A percentile compares a stretch with the other conserved stretches of the same genome.
These are phyloP conservation scores for Codiaeum variegatum DNA, from an alignment of 441 rosid genomes.

Conservation along the genomic window DNA sequence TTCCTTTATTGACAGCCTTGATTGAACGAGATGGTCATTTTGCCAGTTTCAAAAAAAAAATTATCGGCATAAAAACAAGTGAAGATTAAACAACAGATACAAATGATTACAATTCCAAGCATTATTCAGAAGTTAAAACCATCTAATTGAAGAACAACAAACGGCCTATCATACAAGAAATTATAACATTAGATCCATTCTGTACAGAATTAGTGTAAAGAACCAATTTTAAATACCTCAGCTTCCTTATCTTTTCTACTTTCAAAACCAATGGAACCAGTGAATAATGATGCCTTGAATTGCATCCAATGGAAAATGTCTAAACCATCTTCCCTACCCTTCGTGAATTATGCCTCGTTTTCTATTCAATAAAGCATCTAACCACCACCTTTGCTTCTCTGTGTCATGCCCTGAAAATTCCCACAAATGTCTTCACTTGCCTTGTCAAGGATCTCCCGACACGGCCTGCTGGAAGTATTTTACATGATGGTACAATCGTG, in stretches of 20 bases:
- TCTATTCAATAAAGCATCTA: neutral
- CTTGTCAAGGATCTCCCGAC: neutral
- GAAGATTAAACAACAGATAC: slow-evolving; percentile 2
- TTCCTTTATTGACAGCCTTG: no score
- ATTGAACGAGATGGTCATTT: no score
- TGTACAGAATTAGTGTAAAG: slow-evolving; percentile 18
- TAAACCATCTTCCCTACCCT: neutral
- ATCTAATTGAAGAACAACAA: neutral
- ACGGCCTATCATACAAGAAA: slow-evolving; percentile 12
- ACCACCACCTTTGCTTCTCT: neutral
- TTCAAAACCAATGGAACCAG: slow-evolving; percentile 1
- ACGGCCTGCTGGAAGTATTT: slow-evolving; percentile 9
- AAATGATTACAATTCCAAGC: slow-evolving; percentile 1
- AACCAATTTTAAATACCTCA: neutral
- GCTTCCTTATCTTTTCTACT: neutral
- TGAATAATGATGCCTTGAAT: neutral
- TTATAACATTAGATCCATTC: slow-evolving; percentile 9
- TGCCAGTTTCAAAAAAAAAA: neutral
- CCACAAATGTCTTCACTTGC: slow-evolving; percentile 4
- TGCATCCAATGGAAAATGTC: neutral
- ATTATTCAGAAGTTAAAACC: slow-evolving; percentile 1
- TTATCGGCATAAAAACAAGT: no score
- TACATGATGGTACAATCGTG: slow-evolving; percentile 12
- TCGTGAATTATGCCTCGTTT: neutral
- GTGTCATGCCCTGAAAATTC: neutral